phyloP scores from a whole-genome alignment of 1,139 yeast genomes.

The Suhomyces bolitotheri region DNA sequence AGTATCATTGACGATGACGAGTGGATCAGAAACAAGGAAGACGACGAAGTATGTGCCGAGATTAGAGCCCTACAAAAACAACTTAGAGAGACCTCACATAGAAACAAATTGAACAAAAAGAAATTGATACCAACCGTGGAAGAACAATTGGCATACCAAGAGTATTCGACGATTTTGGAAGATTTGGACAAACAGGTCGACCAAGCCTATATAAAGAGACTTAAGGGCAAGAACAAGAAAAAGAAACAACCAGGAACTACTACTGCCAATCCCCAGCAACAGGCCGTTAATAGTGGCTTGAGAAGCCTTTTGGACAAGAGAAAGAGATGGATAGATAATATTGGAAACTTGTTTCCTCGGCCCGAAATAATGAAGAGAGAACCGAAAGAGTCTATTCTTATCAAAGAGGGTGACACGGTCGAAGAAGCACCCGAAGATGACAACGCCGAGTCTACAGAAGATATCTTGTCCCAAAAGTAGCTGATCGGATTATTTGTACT shows the following conservation, averaged over 20 bases:
- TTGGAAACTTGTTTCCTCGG: slow-evolving; percentile 78
- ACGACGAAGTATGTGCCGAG: slow-evolving; percentile 91
- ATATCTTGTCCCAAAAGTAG: slow-evolving; percentile 5
- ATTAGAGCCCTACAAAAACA: slow-evolving; percentile 71
- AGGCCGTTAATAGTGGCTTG: slow-evolving; percentile 73
- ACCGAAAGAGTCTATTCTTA: slow-evolving; percentile 60
- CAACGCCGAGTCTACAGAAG: slow-evolving; percentile 6
- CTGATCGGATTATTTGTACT: neutral
- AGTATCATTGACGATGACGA: slow-evolving; percentile 60
- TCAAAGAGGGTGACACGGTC: slow-evolving; percentile 34
- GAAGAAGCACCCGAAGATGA: slow-evolving; percentile 49
- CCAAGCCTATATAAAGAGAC: slow-evolving; percentile 84
- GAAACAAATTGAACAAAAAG: slow-evolving; percentile 69
- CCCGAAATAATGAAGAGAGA: slow-evolving; percentile 73
- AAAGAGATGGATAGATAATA: slow-evolving; percentile 80
- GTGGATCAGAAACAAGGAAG: slow-evolving; percentile 84
- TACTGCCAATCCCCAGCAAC: slow-evolving; percentile 37
- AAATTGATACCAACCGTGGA: slow-evolving; percentile 73
- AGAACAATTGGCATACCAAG: slow-evolving; percentile 94
- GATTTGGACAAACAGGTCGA: slow-evolving; percentile 96
- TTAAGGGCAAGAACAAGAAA: slow-evolving; percentile 79
- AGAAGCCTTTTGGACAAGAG: slow-evolving; percentile 83
- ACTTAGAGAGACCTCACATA: slow-evolving; percentile 57
- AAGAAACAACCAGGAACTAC: slow-evolving; percentile 54
- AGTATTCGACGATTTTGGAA: slow-evolving; percentile 83